Evolutionary conservation across 345 rosid genomes (phyloP).

Genomic region (Linum usitatissimum): DNA sequence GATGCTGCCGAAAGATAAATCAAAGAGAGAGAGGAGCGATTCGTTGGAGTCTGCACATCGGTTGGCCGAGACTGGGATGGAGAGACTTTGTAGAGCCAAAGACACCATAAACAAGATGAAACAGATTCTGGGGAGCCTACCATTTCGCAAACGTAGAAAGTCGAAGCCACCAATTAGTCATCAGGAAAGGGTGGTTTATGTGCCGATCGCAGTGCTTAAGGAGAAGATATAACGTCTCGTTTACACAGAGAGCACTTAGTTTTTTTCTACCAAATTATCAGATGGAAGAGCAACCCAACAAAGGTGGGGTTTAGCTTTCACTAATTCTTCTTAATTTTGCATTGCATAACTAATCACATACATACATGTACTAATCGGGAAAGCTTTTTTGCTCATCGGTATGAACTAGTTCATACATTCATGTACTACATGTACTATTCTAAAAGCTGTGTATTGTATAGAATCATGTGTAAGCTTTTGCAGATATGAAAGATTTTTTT

Average conservation of each 20-base stretch:
- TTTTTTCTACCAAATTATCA: too few species aligned
- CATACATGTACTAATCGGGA: too few species aligned
- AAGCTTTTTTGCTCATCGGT: too few species aligned
- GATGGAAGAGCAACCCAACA: too few species aligned
- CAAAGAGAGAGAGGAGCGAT: conserved; percentile 26
- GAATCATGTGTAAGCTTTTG: neutral
- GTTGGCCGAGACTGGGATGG: conserved; percentile 47
- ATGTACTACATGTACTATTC: too few species aligned
- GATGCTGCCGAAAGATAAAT: conserved; percentile 34
- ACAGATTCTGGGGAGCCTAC: conserved; percentile 32
- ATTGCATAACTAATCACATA: too few species aligned
- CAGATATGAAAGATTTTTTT: neutral
- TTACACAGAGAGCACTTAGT: too few species aligned
- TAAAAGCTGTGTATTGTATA: too few species aligned
- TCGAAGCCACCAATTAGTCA: conserved; percentile 15
- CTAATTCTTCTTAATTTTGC: too few species aligned
- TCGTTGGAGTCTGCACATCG: conserved; percentile 16
- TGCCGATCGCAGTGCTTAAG: conserved; percentile 59
- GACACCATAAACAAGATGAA: conserved; percentile 41
- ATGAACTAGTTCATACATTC: too few species aligned
- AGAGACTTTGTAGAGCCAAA: conserved; percentile 48
- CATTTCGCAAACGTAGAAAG: conserved; percentile 31
- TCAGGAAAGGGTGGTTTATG: conserved; percentile 44
- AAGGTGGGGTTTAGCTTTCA: too few species aligned
- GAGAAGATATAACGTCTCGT: conserved; percentile 31